These are phyloP conservation scores for Dactylellina sp. DNA, from an alignment of 2,329 filamentous ascomycete genomes.

Conservation along the genomic window DNA sequence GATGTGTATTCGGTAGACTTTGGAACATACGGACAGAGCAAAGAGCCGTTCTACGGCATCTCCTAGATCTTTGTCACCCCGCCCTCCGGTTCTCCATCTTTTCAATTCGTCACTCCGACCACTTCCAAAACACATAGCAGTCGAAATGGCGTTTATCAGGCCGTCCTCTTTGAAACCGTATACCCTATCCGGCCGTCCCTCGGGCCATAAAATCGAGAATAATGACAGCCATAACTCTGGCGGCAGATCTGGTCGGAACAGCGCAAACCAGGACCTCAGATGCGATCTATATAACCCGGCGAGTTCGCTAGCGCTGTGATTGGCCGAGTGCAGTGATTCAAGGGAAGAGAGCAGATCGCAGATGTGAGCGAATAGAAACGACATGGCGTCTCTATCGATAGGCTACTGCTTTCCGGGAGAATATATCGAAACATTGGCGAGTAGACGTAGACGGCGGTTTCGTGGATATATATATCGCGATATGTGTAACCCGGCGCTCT, in stretches of 20 bases:
- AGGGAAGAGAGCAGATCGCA: slow-evolving; percentile 58
- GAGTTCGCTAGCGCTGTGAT: slow-evolving; percentile 23
- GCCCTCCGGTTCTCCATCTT: slow-evolving; percentile 56
- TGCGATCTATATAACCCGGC: slow-evolving; percentile 39
- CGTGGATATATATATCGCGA: too few species aligned
- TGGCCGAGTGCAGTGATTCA: slow-evolving; percentile 50
- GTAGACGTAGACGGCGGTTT: neutral
- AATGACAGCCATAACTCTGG: slow-evolving; percentile 55
- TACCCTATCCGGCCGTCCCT: slow-evolving; percentile 58
- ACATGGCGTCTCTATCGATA: slow-evolving; percentile 33
- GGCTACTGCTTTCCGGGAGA: neutral
- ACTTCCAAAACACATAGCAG: slow-evolving; percentile 56
- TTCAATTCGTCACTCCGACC: slow-evolving; percentile 54
- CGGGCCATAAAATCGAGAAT: slow-evolving; percentile 59
- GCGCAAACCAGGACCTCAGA: slow-evolving; percentile 57
- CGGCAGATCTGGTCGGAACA: slow-evolving; percentile 56
- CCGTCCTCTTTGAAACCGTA: slow-evolving; percentile 59
- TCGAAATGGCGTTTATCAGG: slow-evolving; percentile 56
- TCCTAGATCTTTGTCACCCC: slow-evolving; percentile 57
- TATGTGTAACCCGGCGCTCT: too few species aligned
- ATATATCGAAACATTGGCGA: neutral
- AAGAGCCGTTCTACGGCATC: slow-evolving; percentile 58
- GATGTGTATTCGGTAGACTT: too few species aligned
- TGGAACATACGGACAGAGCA: slow-evolving; percentile 48
- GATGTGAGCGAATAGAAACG: slow-evolving; percentile 58